Percentiles rank a stretch among this genome's conserved stretches.
These are phyloP conservation scores for Sporothrix mexicana DNA, from an alignment of 2,329 filamentous ascomycete genomes.

Conservation along the genomic window DNA sequence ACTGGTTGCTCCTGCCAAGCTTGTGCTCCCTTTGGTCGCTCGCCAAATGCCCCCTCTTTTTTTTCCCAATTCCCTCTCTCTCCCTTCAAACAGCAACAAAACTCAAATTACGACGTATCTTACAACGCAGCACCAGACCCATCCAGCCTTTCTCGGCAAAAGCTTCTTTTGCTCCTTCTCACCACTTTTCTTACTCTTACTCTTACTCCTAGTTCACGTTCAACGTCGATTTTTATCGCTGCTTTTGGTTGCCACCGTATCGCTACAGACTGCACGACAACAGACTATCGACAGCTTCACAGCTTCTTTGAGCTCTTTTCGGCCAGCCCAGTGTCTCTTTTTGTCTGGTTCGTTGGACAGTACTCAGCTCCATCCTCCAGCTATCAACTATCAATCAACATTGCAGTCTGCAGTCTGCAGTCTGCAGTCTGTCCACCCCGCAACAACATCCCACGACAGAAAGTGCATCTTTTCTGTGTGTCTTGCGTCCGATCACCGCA, in stretches of 20 bases:
- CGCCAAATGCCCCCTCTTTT: neutral
- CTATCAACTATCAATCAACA: slow-evolving; percentile 9
- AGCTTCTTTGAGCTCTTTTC: slow-evolving; percentile 7
- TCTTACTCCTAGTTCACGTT: neutral
- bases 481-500: neutral
- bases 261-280: neutral
- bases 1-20: neutral
- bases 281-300: slow-evolving; percentile 18
- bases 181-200: neutral
- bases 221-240: neutral
- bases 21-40: neutral
- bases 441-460: neutral
- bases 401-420: neutral
- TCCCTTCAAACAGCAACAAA: neutral
- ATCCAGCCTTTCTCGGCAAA: slow-evolving; percentile 24
- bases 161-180: neutral
- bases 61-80: neutral
- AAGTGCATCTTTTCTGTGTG: slow-evolving; percentile 3
- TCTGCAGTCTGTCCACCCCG: neutral
- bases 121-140: slow-evolving; percentile 19
- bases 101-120: no score
- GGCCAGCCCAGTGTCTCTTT: neutral
- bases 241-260: neutral
- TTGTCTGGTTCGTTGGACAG: neutral
- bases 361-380: neutral